Conservation (phyloP, 805 yeast species). For the Vanderwaltozyma tropicalis region DNA sequence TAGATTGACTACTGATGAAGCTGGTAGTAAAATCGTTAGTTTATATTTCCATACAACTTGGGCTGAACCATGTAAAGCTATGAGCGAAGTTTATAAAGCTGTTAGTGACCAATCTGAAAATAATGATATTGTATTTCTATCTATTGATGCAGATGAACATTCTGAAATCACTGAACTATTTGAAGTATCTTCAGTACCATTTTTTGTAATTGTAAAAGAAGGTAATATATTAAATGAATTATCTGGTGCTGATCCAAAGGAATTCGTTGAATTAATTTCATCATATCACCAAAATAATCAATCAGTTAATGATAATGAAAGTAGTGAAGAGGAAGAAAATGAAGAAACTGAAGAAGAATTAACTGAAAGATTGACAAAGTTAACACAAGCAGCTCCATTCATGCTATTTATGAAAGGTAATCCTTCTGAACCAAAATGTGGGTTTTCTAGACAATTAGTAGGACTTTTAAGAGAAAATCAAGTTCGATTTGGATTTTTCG, state of each 20-base stretch:
- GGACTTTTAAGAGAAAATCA: constrained; percentile 91
- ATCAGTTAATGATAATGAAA: constrained; percentile 9
- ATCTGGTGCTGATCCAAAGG: constrained; percentile 94
- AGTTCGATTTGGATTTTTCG: constrained; percentile 95
- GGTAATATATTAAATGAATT: constrained; percentile 84
- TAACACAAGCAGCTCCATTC: constrained; percentile 91
- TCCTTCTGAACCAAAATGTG: constrained; percentile 96
- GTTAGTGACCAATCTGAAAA: constrained; percentile 54
- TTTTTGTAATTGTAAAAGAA: constrained; percentile 73
- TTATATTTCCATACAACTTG: constrained; percentile 89
- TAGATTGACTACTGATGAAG: constrained; percentile 47
- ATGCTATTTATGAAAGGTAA: constrained; percentile 99
- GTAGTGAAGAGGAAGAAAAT: constrained; percentile 34
- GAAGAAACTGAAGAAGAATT: constrained; percentile 80
- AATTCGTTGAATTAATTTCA: constrained; percentile 59
- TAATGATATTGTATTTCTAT: constrained; percentile 51
- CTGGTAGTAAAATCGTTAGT: constrained; percentile 56
- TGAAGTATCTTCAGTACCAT: constrained; percentile 92
- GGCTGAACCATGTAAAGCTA: constrained; percentile 96
- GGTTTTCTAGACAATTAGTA: constrained; percentile 91
- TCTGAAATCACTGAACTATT: constrained; percentile 85
- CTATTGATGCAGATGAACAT: constrained; percentile 87
- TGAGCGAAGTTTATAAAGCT: constrained; percentile 73
- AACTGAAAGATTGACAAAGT: constrained; percentile 65
- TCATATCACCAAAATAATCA: constrained; percentile 1